Base-by-base conservation (phyloP, 768 basidiomycete species). In the Boletellus emodensis region DNA sequence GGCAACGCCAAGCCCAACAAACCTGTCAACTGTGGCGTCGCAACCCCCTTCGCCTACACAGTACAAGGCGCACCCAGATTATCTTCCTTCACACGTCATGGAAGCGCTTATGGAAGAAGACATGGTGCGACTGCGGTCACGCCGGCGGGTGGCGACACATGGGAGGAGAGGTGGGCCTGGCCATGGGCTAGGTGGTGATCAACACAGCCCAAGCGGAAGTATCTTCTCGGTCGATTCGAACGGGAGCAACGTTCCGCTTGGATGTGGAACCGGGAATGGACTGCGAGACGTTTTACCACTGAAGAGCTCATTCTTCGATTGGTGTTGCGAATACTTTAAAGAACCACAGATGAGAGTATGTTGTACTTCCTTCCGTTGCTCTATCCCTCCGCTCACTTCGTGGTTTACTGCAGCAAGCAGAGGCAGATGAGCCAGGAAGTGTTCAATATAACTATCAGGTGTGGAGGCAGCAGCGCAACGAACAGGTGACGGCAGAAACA, bases 341-440 rank as follows among this genome's bases (percentile, higher is more conserved):
- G 94, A 97, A 66, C 93, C 95, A 3, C 96, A 99, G 68, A 98
- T 99, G 95, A 85, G 92, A 76, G 94, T 95, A 65, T 61, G 83
- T 59, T 13, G 32, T 36, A 24, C 17, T 51, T 44, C 30, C 33
- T 37, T n/a, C 10, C 33, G 14, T 41, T 48, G 13, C 41, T 32
- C n/a, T 37, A 2, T 36, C 14, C 12, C 13, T 39, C 46, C 52
- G 63, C 52, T 63, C 52, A 52, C 57, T n/a, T 43, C 32, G 38
- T 54, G 44, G 51, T 30, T 43, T 22, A 55, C 30, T 45, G 3
- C 60, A 94, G 94, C 88, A 92, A 82, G 82, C 90, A 7, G 95
- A 98, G 64, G 85, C 85, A 2, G 94, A 98, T 63, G 96, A 99
- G 65, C 94, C 95, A 20, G 96, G 96, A 2, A 94, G 91, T 57